Conservation (phyloP, 208 protist species). For the Zelonia costaricensis region DNA sequence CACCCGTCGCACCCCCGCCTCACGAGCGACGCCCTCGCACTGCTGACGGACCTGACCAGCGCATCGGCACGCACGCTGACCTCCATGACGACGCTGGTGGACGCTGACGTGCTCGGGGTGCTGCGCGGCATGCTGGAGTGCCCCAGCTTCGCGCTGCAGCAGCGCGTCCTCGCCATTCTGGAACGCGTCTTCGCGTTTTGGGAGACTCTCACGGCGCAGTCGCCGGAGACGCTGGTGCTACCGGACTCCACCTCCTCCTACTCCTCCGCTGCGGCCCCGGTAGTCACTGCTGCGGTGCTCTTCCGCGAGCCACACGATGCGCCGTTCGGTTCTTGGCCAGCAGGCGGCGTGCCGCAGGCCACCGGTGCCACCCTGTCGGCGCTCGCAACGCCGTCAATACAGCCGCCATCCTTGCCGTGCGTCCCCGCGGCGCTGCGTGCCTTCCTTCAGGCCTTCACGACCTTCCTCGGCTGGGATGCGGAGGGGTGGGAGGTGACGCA, state of each 20-base stretch:
- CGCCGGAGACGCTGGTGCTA: neutral
- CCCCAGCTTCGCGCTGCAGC: conserved; percentile 11
- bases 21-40: conserved; percentile 2
- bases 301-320: no score
- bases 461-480: conserved; percentile 20
- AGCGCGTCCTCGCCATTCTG: conserved; percentile 2
- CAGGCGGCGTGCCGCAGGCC: no score
- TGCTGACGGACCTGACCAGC: neutral
- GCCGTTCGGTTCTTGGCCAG: no score
- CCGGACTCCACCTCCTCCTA: no score
- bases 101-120: conserved; percentile 11
- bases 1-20: conserved; percentile 10
- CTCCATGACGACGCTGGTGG: conserved; percentile 11
- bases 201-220: conserved; percentile 6
- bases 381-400: no score
- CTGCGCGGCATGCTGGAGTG: conserved; percentile 12
- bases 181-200: conserved; percentile 22
- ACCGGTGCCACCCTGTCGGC: no score
- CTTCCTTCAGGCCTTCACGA: conserved; percentile 5
- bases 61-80: neutral
- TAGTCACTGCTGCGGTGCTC: no score
- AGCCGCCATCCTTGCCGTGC: no score
- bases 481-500: conserved; percentile 15
- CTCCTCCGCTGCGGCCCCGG: no score
- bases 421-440: conserved; percentile 3